Evolutionary conservation across 768 basidiomycete genomes (phyloP).

Genomic region (Xanthoconium purpureum): DNA sequence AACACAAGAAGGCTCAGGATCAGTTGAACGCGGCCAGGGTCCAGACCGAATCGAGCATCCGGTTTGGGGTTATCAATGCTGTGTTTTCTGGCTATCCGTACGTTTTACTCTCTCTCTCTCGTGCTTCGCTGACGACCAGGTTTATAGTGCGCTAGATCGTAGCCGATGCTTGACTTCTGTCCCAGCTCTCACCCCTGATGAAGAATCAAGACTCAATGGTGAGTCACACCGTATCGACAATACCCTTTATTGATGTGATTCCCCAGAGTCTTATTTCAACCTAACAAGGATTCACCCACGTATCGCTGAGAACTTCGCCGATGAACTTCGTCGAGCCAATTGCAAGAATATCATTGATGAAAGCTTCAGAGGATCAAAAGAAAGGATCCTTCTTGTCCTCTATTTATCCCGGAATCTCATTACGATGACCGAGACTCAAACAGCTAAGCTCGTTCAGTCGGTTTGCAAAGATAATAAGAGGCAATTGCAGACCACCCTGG

Average conservation of each 20-base stretch:
- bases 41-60: conserved; percentile 18
- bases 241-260: neutral
- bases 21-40: conserved; percentile 7
- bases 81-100: conserved; percentile 27
- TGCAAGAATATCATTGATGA: conserved; percentile 17
- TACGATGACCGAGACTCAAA: conserved; percentile 13
- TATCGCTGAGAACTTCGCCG: conserved; percentile 17
- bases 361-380: conserved; percentile 23
- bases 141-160: conserved; percentile 18
- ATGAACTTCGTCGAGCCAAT: conserved; percentile 17
- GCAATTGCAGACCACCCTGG: conserved; percentile 12
- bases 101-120: neutral
- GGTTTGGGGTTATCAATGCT: conserved; percentile 25
- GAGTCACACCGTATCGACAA: neutral
- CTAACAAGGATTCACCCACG: conserved; percentile 16
- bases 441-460: conserved; percentile 10
- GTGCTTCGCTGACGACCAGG: neutral
- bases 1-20: conserved; percentile 13
- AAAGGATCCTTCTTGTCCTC: conserved; percentile 19
- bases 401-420: conserved; percentile 15
- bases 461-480: conserved; percentile 13
- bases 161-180: conserved; percentile 13
- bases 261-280: conserved; percentile 17
- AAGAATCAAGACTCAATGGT: conserved; percentile 15
- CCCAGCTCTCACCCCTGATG: conserved; percentile 12